These are phyloP conservation scores for Trametes cubensis DNA, from an alignment of 768 basidiomycete species.

Conservation along the genomic window DNA sequence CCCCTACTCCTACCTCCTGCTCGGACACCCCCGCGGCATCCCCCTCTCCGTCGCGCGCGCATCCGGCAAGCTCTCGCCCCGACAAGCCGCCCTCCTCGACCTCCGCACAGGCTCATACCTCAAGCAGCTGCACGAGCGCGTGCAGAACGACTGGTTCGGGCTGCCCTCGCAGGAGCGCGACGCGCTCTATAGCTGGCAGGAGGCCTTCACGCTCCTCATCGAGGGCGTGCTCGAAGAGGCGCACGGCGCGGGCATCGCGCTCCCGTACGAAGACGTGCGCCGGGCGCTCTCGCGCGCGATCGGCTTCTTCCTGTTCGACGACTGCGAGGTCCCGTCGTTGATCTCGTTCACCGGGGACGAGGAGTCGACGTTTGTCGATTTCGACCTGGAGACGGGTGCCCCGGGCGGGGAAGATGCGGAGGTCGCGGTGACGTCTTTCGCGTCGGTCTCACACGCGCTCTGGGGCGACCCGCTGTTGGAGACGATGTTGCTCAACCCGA, in stretches of 20 bases:
- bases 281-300: slow-evolving; percentile 66
- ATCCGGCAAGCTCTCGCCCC: slow-evolving; percentile 39
- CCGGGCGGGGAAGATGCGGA: slow-evolving; percentile 28
- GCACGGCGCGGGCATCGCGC: slow-evolving; percentile 31
- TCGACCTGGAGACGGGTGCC: slow-evolving; percentile 28
- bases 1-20: slow-evolving; percentile 56
- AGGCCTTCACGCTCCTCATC: slow-evolving; percentile 63
- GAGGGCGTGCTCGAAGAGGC: slow-evolving; percentile 58
- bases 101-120: slow-evolving; percentile 64
- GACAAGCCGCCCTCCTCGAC: slow-evolving; percentile 50
- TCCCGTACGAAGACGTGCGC: slow-evolving; percentile 37
- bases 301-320: slow-evolving; percentile 74
- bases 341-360: slow-evolving; percentile 65
- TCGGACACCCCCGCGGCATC: slow-evolving; percentile 45
- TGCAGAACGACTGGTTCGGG: slow-evolving; percentile 83
- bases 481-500: slow-evolving; percentile 58
- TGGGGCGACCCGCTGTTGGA: slow-evolving; percentile 83
- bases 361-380: slow-evolving; percentile 57
- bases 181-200: slow-evolving; percentile 70
- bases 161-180: slow-evolving; percentile 41
- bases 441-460: slow-evolving; percentile 51
- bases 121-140: slow-evolving; percentile 59
- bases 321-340: slow-evolving; percentile 70
- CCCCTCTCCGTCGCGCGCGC: slow-evolving; percentile 42
- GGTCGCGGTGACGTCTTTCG: slow-evolving; percentile 46